Evolutionary conservation across 1,284 basidiomycete genomes (phyloP).

Genomic region (Ustilago bromivora): DNA sequence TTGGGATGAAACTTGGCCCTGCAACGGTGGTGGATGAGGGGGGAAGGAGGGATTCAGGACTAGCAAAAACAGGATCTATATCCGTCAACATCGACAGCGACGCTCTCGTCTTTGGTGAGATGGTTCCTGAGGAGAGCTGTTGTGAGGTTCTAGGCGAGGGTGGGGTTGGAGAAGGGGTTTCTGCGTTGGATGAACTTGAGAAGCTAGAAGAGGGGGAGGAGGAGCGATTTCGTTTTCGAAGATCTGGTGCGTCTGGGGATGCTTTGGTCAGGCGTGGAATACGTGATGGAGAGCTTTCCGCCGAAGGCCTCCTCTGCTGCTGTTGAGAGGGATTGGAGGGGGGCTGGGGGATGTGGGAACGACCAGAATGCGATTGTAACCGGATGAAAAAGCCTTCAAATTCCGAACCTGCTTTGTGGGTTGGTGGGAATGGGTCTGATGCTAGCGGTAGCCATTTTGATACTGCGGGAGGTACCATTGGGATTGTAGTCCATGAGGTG

Average conservation of each 20-base stretch:
- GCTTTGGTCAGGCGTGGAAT: conserved; percentile 16
- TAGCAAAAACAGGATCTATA: conserved; percentile 26
- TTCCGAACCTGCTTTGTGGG: conserved; percentile 43
- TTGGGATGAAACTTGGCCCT: too few relatives aligned
- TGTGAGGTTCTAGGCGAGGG: conserved; percentile 4
- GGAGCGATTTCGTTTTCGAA: not conserved
- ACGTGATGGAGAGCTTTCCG: conserved; percentile 20
- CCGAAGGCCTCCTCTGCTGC: not conserved
- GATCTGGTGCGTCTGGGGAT: not conserved
- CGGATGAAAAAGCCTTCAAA: conserved; percentile 54
- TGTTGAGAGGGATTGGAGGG: not conserved
- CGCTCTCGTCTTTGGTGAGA: not conserved
- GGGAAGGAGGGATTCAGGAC: conserved; percentile 29
- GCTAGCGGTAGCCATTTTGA: conserved; percentile 30
- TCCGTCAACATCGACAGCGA: conserved; percentile 18
- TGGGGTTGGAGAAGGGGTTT: conserved; percentile 17
- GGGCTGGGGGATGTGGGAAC: conserved; percentile 4
- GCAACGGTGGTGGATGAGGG: not conserved
- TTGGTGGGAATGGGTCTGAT: conserved; percentile 43
- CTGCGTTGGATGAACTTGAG: not conserved
- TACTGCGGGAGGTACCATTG: conserved; percentile 7
- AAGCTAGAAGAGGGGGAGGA: conserved; percentile 6
- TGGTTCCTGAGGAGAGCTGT: not conserved
- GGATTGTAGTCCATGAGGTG: not conserved
- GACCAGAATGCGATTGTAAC: conserved; percentile 37